phyloP scores from a whole-genome alignment of 108 stramenopile genomes.

The Ochromonas danica region DNA sequence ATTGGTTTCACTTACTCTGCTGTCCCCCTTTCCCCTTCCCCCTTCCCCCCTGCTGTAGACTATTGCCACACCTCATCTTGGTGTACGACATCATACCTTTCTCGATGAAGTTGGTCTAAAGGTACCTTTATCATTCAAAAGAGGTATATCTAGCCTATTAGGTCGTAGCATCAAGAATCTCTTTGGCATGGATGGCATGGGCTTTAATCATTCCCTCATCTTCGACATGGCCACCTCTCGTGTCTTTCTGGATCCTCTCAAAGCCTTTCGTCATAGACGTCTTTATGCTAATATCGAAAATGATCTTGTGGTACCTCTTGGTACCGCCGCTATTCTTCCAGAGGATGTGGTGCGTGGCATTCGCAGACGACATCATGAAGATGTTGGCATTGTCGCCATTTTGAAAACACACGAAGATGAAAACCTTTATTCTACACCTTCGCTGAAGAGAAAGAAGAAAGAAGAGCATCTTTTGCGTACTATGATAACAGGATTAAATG shows the following conservation, averaged over 20 bases:
- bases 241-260: slow-evolving; percentile 45
- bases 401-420: background rate
- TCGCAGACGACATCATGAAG: background rate
- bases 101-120: slow-evolving; percentile 27
- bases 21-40: too few species aligned
- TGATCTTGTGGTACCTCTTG: slow-evolving; percentile 51
- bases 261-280: slow-evolving; percentile 45
- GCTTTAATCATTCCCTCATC: slow-evolving; percentile 34
- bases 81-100: slow-evolving; percentile 49
- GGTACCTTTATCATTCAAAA: slow-evolving; percentile 39
- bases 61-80: slow-evolving; percentile 55
- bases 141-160: slow-evolving; percentile 37
- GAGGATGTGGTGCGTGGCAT: background rate
- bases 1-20: background rate
- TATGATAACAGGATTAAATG: background rate
- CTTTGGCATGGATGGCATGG: slow-evolving; percentile 16
- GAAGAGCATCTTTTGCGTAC: background rate
- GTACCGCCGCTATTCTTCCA: slow-evolving; percentile 44
- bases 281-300: slow-evolving; percentile 51
- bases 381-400: slow-evolving; percentile 22
- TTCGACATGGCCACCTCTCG: slow-evolving; percentile 47
- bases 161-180: slow-evolving; percentile 50
- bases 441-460: background rate
- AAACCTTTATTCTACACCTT: background rate
- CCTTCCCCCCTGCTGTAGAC: too few species aligned